These are phyloP conservation scores for Coemansia furcata DNA, from an alignment of 192 early-diverging fungal species.

Conservation along the genomic window DNA sequence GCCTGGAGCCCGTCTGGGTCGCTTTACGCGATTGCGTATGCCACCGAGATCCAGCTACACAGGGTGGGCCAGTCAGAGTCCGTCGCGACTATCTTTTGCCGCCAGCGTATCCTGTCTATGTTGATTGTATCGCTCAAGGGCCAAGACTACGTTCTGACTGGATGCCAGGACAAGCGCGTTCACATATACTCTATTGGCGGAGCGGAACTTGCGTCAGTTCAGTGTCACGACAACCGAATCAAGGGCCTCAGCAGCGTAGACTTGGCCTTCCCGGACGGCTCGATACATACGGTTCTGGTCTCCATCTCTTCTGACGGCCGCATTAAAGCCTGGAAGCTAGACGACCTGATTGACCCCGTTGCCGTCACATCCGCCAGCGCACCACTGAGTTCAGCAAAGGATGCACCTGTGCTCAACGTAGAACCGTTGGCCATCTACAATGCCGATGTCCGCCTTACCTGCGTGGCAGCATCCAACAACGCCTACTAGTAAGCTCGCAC, in stretches of 20 bases:
- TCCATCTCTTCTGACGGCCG: constrained; percentile 73
- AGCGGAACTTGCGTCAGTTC: constrained; percentile 31
- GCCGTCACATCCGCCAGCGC: background rate
- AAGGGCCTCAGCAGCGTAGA: constrained; percentile 33
- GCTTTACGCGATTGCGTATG: constrained; percentile 42
- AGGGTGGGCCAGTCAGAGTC: constrained; percentile 41
- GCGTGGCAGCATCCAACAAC: constrained; percentile 35
- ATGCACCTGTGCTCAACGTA: constrained; percentile 5
- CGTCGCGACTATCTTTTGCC: constrained; percentile 31
- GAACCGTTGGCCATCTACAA: constrained; percentile 57
- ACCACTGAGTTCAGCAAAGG: background rate
- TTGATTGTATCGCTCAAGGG: constrained; percentile 20
- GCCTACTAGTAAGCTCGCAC: constrained; percentile 3
- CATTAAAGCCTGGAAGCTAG: constrained; percentile 69
- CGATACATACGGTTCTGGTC: constrained; percentile 42
- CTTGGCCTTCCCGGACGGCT: constrained; percentile 36
- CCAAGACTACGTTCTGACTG: constrained; percentile 29
- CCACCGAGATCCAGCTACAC: constrained; percentile 45
- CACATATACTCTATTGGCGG: constrained; percentile 40
- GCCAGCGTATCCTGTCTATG: constrained; percentile 38
- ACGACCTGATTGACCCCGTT: constrained; percentile 44
- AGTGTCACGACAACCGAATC: constrained; percentile 43
- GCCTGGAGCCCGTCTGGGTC: constrained; percentile 33
- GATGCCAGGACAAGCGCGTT: constrained; percentile 52
- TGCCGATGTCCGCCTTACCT: constrained; percentile 61